phyloP scores from a whole-genome alignment of 1,139 yeast species.

The Hemisphaericaspora xylofermentans region DNA sequence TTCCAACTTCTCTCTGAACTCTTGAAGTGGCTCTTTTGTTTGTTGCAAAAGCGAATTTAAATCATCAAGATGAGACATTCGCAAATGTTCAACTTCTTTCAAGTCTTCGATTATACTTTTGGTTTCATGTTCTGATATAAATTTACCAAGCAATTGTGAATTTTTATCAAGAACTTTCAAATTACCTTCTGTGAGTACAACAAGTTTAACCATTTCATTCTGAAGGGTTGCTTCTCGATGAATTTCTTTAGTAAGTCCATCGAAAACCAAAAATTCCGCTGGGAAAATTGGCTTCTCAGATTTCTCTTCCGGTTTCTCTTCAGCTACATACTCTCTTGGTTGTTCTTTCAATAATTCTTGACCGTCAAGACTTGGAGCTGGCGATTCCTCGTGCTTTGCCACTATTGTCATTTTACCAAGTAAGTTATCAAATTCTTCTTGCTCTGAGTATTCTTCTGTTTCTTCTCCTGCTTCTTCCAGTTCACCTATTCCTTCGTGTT shows the following conservation, averaged over 20 bases:
- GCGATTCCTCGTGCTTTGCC: background rate
- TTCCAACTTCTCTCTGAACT: slow-evolving; percentile 2
- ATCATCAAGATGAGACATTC: slow-evolving; percentile 3
- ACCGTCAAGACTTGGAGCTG: background rate
- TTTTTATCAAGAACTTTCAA: slow-evolving; percentile 17
- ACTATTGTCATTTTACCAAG: background rate
- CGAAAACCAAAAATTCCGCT: slow-evolving; percentile 14
- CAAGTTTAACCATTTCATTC: slow-evolving; percentile 17
- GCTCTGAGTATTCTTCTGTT: too few species aligned
- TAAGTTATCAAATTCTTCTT: slow-evolving; percentile 9
- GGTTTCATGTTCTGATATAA: slow-evolving; percentile 12
- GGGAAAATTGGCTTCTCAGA: slow-evolving; percentile 9
- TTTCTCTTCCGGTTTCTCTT: slow-evolving; percentile 4
- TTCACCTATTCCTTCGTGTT: slow-evolving; percentile 6
- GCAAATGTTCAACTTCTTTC: slow-evolving; percentile 1
- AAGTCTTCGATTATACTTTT: slow-evolving; percentile 1
- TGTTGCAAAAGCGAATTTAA: slow-evolving; percentile 1
- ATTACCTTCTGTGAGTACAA: slow-evolving; percentile 21
- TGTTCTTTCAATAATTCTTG: too few species aligned
- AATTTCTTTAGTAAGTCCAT: slow-evolving; percentile 12
- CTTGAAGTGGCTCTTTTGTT: slow-evolving; percentile 1
- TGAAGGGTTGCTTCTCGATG: slow-evolving; percentile 6
- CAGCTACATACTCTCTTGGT: too few species aligned
- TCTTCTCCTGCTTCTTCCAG: too few species aligned
- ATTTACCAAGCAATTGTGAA: slow-evolving; percentile 11